These are phyloP conservation scores for Trametes gibbosa DNA, from an alignment of 768 basidiomycete genomes.

Conservation along the genomic window DNA sequence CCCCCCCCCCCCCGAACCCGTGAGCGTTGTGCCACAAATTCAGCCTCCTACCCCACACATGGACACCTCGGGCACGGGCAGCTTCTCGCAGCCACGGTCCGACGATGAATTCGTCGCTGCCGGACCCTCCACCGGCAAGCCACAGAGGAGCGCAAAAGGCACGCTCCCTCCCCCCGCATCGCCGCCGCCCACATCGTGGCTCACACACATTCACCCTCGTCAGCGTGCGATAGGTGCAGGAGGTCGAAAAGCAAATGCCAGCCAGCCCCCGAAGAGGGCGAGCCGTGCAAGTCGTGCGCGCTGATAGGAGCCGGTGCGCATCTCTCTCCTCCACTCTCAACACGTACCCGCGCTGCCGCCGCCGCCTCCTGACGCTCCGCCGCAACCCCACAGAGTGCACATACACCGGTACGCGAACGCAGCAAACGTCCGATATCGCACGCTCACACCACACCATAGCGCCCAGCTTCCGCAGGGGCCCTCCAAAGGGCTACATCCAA, in stretches of 20 bases:
- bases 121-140: not conserved
- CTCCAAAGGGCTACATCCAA: slow-evolving; percentile 91
- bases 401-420: slow-evolving; percentile 9
- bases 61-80: not conserved
- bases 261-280: slow-evolving; percentile 56
- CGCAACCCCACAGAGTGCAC: slow-evolving; percentile 11
- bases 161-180: no score
- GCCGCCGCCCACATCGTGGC: no score
- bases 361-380: not conserved
- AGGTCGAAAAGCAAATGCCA: slow-evolving; percentile 90
- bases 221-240: slow-evolving; percentile 85
- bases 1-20: no score
- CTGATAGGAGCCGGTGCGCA: slow-evolving; percentile 40
- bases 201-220: no score
- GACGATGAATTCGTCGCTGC: slow-evolving; percentile 4
- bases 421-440: no score
- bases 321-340: slow-evolving; percentile 33
- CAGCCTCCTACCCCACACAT: no score
- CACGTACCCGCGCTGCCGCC: not conserved
- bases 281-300: slow-evolving; percentile 58
- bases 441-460: slow-evolving; percentile 36
- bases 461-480: slow-evolving; percentile 77
- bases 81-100: not conserved
- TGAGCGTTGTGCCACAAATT: no score
- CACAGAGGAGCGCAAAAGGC: slow-evolving; percentile 15